Evolutionary conservation across 1,284 basidiomycete species (phyloP).

Genomic region (Vanrija sp.): DNA sequence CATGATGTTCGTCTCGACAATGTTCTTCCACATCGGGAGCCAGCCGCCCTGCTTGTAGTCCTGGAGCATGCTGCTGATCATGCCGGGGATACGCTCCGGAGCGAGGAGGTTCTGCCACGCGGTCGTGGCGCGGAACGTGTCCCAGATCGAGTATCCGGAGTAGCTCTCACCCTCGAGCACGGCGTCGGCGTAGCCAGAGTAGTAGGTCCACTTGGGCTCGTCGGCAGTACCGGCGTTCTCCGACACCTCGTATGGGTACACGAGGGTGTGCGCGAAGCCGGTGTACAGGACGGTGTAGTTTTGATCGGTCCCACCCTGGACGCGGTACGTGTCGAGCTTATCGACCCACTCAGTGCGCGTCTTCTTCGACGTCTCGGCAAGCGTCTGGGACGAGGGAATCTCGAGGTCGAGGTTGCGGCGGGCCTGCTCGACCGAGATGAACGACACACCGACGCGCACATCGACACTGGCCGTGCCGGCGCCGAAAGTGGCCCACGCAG

Average conservation of each 20-base stretch:
- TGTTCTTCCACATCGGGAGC: slow-evolving; percentile 88
- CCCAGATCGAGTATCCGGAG: slow-evolving; percentile 81
- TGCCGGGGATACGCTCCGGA: slow-evolving; percentile 67
- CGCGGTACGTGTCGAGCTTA: slow-evolving; percentile 61
- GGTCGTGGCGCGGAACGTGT: slow-evolving; percentile 74
- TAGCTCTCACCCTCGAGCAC: slow-evolving; percentile 66
- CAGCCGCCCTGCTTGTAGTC: slow-evolving; percentile 72
- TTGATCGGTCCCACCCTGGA: slow-evolving; percentile 53
- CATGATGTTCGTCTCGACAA: slow-evolving; percentile 59
- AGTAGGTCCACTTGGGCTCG: slow-evolving; percentile 57
- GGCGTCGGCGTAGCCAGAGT: slow-evolving; percentile 54
- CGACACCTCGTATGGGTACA: slow-evolving; percentile 75
- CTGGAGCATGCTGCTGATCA: slow-evolving; percentile 74
- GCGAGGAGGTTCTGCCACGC: slow-evolving; percentile 71
- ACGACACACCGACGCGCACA: slow-evolving; percentile 69
- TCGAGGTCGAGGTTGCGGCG: slow-evolving; percentile 58
- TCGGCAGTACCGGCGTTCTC: slow-evolving; percentile 51
- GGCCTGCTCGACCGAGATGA: slow-evolving; percentile 73
- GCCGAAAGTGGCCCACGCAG: slow-evolving; percentile 60
- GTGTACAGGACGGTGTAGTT: slow-evolving; percentile 36
- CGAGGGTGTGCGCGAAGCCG: slow-evolving; percentile 31
- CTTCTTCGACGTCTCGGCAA: slow-evolving; percentile 60
- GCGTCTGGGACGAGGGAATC: slow-evolving; percentile 48
- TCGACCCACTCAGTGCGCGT: slow-evolving; percentile 67
- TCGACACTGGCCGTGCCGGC: slow-evolving; percentile 51